phyloP scores from a whole-genome alignment of 805 yeast species.

The Torulaspora gathmanii region DNA sequence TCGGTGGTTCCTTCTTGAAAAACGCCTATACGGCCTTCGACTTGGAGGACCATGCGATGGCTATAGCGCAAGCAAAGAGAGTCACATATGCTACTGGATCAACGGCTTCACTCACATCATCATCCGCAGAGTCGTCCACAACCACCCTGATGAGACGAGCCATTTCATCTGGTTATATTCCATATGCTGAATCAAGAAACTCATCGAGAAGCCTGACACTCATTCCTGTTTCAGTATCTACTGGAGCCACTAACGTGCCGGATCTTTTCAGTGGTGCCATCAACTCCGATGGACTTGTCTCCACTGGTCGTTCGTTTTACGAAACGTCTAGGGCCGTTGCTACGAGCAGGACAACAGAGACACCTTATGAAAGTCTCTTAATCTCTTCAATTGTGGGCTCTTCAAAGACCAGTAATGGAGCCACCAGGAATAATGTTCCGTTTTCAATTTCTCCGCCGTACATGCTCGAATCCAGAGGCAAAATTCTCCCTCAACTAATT shows the following conservation, averaged over 20 bases:
- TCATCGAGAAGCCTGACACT: constrained; percentile 21
- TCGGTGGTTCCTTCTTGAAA: constrained; percentile 57
- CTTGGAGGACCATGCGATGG: constrained; percentile 51
- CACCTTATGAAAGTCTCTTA: constrained; percentile 8
- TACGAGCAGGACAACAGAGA: constrained; percentile 2
- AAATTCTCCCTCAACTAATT: neutral
- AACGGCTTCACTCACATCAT: constrained; percentile 2
- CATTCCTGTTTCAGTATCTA: constrained; percentile 11
- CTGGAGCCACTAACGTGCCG: constrained; percentile 17
- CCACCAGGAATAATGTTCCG: neutral
- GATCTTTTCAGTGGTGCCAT: constrained; percentile 31
- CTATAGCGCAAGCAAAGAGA: constrained; percentile 48
- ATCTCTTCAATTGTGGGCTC: constrained; percentile 2
- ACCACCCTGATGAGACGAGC: constrained; percentile 7
- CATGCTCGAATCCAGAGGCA: neutral
- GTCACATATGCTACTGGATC: neutral
- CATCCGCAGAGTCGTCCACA: constrained; percentile 4
- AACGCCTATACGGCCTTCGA: constrained; percentile 59
- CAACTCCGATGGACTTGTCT: constrained; percentile 33
- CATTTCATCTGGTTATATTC: constrained; percentile 45
- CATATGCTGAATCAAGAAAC: constrained; percentile 43
- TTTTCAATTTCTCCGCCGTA: neutral
- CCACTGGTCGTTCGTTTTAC: constrained; percentile 31
- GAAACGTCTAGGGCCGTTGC: constrained; percentile 26
- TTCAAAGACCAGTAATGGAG: neutral